phyloP scores from a whole-genome alignment of 2,329 filamentous ascomycete species.

The Talaromyces sp. region DNA sequence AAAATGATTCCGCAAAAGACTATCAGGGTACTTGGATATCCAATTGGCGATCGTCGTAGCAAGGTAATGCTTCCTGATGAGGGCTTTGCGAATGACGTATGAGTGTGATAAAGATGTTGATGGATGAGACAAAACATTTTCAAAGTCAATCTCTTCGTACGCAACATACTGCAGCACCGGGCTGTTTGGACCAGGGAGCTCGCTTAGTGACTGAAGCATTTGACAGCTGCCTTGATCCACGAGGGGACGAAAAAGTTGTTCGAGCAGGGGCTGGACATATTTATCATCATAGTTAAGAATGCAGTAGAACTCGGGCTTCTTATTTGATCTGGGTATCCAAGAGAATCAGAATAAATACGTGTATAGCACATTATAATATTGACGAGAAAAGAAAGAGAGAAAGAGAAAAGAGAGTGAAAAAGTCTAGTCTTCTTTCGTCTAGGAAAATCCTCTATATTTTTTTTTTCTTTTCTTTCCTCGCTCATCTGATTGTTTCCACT shows the following conservation, averaged over 20 bases:
- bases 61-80: slow-evolving; percentile 95
- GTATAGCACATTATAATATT: neutral
- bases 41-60: slow-evolving; percentile 78
- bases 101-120: slow-evolving; percentile 70
- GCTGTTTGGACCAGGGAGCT: slow-evolving; percentile 42
- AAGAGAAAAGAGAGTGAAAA: neutral
- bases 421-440: slow-evolving; percentile 4
- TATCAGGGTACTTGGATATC: slow-evolving; percentile 75
- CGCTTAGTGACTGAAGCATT: slow-evolving; percentile 49
- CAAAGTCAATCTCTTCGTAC: slow-evolving; percentile 87
- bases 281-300: slow-evolving; percentile 78
- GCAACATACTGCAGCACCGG: slow-evolving; percentile 72
- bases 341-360: slow-evolving; percentile 12
- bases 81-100: slow-evolving; percentile 91
- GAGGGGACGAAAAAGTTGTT: slow-evolving; percentile 62
- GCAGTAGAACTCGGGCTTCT: slow-evolving; percentile 56
- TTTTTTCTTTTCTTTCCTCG: slow-evolving; percentile 3
- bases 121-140: slow-evolving; percentile 61
- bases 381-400: slow-evolving; percentile 2
- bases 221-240: slow-evolving; percentile 55
- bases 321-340: slow-evolving; percentile 31
- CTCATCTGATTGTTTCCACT: slow-evolving; percentile 45
- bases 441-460: slow-evolving; percentile 14
- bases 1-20: slow-evolving; percentile 64
- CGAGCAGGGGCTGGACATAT: slow-evolving; percentile 84